A percentile compares a stretch with the other conserved stretches of the same genome.
Conservation (phyloP, 2,329 filamentous ascomycete genomes). For the Alternaria ethzedia region DNA sequence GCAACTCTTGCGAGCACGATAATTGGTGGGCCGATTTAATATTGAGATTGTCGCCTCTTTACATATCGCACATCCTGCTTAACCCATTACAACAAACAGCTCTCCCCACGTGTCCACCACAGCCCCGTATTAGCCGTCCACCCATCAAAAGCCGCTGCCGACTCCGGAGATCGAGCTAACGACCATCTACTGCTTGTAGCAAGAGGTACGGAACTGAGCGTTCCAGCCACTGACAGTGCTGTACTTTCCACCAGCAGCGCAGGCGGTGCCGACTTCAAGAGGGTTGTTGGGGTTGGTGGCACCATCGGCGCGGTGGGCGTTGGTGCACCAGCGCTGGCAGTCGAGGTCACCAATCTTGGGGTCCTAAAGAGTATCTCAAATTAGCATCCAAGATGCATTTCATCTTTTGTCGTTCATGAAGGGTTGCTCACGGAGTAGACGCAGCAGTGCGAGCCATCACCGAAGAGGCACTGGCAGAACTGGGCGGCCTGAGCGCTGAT, state of each 20-base stretch:
- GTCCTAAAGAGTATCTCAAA: not conserved
- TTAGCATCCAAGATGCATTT: not conserved
- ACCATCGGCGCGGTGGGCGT: slow-evolving; percentile 1
- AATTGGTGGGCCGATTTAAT: not conserved
- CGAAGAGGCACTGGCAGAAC: slow-evolving; percentile 7
- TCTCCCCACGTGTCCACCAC: not conserved
- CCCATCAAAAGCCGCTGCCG: not conserved
- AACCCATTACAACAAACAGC: not conserved
- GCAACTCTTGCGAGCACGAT: not conserved
- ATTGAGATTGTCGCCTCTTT: not conserved
- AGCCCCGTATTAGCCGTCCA: not conserved
- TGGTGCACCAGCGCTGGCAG: slow-evolving; percentile 9
- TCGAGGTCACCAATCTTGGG: slow-evolving; percentile 1
- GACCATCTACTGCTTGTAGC: slow-evolving; percentile 6
- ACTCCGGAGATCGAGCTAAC: not conserved
- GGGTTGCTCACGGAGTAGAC: not conserved
- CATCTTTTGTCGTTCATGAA: not conserved
- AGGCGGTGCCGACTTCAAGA: slow-evolving; percentile 4
- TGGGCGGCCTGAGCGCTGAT: slow-evolving; percentile 2
- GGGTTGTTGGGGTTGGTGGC: slow-evolving; percentile 1
- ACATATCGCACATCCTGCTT: not conserved
- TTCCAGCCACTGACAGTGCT: slow-evolving; percentile 2
- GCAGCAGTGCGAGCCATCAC: slow-evolving; percentile 8
- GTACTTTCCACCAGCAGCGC: slow-evolving; percentile 4
- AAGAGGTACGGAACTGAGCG: slow-evolving; percentile 3